Evolutionary conservation across 176 grass and related monocot genomes (phyloP), one percentile per base, ranked within the genome.

Genomic region (Saccharum officinarum): DNA sequence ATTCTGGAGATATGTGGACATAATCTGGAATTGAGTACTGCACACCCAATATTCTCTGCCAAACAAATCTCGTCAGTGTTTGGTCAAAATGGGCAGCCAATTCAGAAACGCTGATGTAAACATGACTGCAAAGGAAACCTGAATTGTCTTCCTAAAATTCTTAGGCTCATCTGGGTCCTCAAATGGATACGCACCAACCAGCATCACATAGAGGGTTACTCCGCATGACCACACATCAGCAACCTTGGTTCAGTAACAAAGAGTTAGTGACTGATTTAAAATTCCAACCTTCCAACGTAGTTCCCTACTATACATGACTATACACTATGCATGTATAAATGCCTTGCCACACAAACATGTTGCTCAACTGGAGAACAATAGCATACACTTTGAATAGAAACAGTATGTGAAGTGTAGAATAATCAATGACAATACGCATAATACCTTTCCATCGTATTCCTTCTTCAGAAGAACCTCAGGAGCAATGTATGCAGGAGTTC

Each of bases 11-110:
- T 79, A 95, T 95, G 73, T 98, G 91, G 20, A 98, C 91, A 84
- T 95, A 95, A 77, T 98, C 95, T 38, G 95, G 92, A 90, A 98
- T 95, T 8, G 95, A 98, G 84, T 98, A 98, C 63, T 98, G 95
- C 85, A 98, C 91, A 42, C 87, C 80, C 82, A 98, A 75, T 93
- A 95, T 98, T 78, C 95, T 92, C 95, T 98, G 92, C 23, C 34
- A 77, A 63, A 94, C 36, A 22, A 78, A 73, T 46, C 25, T 20
- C 65, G n/a, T 91, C 26, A 69, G 31, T 40, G 69, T 74, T 12
- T 63, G 33, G 25, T 31, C 3, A 67, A 50, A 82, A 73, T n/a
- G 1, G 2, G 22, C 8, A 49, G 31, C 31, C 5, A 31, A 34
- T 75, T 82, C 41, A 50, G 28, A 77, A 73, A 69, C 7, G 4